Evolutionary conservation across 2,329 filamentous ascomycete species (phyloP).

Genomic region (Trichophyton simii): DNA sequence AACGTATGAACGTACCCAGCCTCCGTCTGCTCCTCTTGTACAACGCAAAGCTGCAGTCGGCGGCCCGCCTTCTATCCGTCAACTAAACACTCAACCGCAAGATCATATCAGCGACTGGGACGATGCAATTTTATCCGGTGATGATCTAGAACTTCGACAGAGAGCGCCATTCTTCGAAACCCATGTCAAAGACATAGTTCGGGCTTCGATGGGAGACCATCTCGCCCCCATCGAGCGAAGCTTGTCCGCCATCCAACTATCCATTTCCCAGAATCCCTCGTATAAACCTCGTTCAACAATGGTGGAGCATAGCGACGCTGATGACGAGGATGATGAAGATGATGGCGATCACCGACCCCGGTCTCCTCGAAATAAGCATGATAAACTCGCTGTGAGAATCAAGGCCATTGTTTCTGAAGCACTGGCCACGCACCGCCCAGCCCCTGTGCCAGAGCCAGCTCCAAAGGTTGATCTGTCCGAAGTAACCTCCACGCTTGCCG

Average conservation of each 20-base stretch:
- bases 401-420: conserved; percentile 54
- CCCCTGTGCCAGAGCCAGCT: conserved; percentile 15
- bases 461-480: conserved; percentile 26
- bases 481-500: conserved; percentile 28
- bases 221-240: conserved; percentile 70
- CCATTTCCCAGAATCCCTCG: conserved; percentile 45
- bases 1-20: background rate
- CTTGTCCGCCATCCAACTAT: conserved; percentile 62
- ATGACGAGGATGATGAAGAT: conserved; percentile 66
- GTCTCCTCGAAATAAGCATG: conserved; percentile 55
- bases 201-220: conserved; percentile 59
- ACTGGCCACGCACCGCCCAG: conserved; percentile 37
- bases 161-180: conserved; percentile 82
- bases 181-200: conserved; percentile 77
- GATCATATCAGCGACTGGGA: conserved; percentile 84
- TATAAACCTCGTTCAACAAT: conserved; percentile 57
- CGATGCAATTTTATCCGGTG: conserved; percentile 65
- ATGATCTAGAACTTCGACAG: conserved; percentile 69
- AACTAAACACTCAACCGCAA: conserved; percentile 48
- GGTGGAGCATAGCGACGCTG: conserved; percentile 68
- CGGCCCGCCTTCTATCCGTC: conserved; percentile 44
- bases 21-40: background rate
- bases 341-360: conserved; percentile 51
- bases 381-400: conserved; percentile 74
- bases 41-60: conserved; percentile 15